Evolutionary conservation across 352 stramenopile species (phyloP), one percentile per base, ranked within the genome.

Genomic region (Pythium aquatile): DNA sequence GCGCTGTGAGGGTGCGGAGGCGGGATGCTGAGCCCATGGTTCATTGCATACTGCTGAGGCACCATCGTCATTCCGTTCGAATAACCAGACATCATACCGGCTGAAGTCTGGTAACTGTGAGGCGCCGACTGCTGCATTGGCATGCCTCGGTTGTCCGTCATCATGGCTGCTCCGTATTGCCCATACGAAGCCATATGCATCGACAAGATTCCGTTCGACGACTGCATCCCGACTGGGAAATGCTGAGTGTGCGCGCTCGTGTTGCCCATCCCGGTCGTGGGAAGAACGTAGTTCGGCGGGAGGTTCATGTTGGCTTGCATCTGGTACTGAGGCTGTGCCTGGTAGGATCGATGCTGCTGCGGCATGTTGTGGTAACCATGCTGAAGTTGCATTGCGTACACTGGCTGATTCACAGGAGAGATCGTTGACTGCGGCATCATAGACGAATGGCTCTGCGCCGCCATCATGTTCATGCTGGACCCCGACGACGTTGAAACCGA

Each of bases 241-340:
- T 65, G 58, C 30, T 66, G 65, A 0, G 37, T 44, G 14, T 56
- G 48, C 1, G 54, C 20, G 7, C 29, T 42, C 1, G n/a, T 56
- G 16, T 20, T 24, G 4, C 13, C 13, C 40, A 66, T 62, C 1
- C 58, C 53, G 1, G 65, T 59, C 24, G 65, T 73, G 1, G 83
- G 67, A 20, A 87, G 61, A 16, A 72, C 79, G 44, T 92, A 92
- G 56, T 78, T 85, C 13, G 71, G 73, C 24, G 80, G 65, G 24
- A 86, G 61, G 3, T 57, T 63, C 56, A 84, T 73, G 32, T 71
- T 81, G 49, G 69, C 66, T 35, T 77, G 74, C 66, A 91, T 73
- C 20, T 73, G 52, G 30, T 79, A 91, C n/a, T 69, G 63, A 9
- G 68, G 65, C 8, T 74, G 63, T 3, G 76, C 74, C 24, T 76